Evolutionary conservation across 2,329 filamentous ascomycete species (phyloP).

Genomic region (Penicillium sp.): DNA sequence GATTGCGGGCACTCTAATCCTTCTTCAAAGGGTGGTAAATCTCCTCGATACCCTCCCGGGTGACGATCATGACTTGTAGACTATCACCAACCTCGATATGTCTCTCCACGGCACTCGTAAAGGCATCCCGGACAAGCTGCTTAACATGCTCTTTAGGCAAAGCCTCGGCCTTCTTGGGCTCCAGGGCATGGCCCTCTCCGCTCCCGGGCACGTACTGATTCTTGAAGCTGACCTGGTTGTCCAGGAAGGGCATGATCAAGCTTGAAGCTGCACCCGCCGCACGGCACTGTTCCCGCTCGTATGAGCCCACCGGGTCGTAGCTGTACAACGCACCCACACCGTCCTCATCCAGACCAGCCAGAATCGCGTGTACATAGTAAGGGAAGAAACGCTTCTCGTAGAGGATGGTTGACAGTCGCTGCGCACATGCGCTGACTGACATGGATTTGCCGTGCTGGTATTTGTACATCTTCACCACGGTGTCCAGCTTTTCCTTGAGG

Average conservation of each 20-base stretch:
- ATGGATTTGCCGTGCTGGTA: conserved; percentile 98
- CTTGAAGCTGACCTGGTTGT: conserved; percentile 99
- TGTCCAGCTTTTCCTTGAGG: conserved; percentile 88
- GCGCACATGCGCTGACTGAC: conserved; percentile 89
- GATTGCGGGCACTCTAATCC: conserved; percentile 60
- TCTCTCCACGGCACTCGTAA: conserved; percentile 95
- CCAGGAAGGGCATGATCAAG: conserved; percentile 97
- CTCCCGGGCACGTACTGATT: conserved; percentile 93
- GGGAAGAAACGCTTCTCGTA: conserved; percentile 99
- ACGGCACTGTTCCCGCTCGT: conserved; percentile 94
- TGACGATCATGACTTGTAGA: conserved; percentile 93
- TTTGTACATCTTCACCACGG: conserved; percentile 97
- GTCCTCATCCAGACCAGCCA: conserved; percentile 91
- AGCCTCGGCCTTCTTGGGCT: conserved; percentile 61
- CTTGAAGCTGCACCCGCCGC: conserved; percentile 89
- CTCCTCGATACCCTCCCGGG: conserved; percentile 85
- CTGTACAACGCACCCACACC: conserved; percentile 93
- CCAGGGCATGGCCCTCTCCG: conserved; percentile 77
- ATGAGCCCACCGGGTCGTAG: conserved; percentile 96
- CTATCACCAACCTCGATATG: conserved; percentile 99
- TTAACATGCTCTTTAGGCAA: conserved; percentile 74
- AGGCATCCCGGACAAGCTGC: conserved; percentile 91
- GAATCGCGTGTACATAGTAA: conserved; percentile 94
- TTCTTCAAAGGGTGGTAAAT: conserved; percentile 81
- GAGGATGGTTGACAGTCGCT: conserved; percentile 90